Conservation (phyloP, 192 early-diverging fungal genomes). For the Cladochytrium replicatum region DNA sequence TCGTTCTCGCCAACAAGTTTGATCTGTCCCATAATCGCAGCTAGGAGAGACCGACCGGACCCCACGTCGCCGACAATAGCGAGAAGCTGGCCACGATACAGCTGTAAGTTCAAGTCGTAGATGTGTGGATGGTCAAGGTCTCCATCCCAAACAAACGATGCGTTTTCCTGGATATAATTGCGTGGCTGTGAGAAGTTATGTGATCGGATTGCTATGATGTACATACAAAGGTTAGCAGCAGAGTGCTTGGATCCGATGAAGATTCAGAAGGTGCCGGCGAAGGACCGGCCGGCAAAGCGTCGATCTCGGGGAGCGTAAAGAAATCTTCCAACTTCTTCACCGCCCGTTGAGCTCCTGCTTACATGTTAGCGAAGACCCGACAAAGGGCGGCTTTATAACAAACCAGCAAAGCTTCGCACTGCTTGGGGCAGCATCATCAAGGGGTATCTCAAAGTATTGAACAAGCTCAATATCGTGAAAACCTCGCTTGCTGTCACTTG, state of each 20-base stretch:
- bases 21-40: conserved; percentile 64
- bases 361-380: not conserved
- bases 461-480: conserved; percentile 54
- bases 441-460: conserved; percentile 65
- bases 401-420: conserved; percentile 40
- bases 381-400: conserved; percentile 1
- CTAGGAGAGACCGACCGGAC: conserved; percentile 55
- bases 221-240: conserved; percentile 18
- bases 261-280: not conserved
- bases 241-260: conserved; percentile 4
- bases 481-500: conserved; percentile 27
- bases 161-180: conserved; percentile 22
- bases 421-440: conserved; percentile 55
- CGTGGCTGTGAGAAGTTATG: not conserved
- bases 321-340: conserved; percentile 50
- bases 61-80: conserved; percentile 66
- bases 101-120: conserved; percentile 30
- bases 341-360: conserved; percentile 39
- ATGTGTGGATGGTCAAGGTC: conserved; percentile 43
- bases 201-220: conserved; percentile 25
- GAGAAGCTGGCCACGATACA: conserved; percentile 42
- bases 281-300: conserved; percentile 8
- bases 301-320: conserved; percentile 50
- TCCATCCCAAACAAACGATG: conserved; percentile 36
- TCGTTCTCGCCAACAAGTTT: conserved; percentile 16